A percentile compares a stretch with the other conserved stretches of the same genome.
These are phyloP conservation scores for Raphidocelis subcapitata DNA, from an alignment of 139 green algal genomes.

Conservation along the genomic window DNA sequence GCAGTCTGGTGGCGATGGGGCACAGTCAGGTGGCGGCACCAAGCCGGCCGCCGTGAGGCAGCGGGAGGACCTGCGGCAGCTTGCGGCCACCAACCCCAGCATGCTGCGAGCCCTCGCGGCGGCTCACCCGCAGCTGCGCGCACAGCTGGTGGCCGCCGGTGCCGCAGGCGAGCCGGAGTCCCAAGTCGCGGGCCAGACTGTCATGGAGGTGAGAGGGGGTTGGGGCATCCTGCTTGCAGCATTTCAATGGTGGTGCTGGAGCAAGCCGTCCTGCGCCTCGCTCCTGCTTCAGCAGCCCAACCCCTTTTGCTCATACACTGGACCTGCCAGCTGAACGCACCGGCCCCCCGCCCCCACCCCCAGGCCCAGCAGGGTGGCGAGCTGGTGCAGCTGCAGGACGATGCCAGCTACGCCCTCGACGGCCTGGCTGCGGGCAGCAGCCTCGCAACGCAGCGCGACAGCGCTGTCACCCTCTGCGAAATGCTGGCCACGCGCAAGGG, in stretches of 20 bases:
- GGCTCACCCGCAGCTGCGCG: not conserved
- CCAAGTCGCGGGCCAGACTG: conserved; percentile 14
- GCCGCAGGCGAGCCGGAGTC: conserved; percentile 11
- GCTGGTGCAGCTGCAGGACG: conserved; percentile 55
- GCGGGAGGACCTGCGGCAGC: no score
- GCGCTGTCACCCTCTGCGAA: conserved; percentile 36
- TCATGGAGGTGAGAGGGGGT: conserved; percentile 31
- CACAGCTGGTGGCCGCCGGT: not conserved
- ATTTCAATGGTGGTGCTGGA: no score
- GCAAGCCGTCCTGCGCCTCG: no score
- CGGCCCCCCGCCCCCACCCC: not conserved
- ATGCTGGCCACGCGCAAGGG: conserved; percentile 44
- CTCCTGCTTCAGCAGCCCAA: no score
- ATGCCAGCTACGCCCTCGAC: conserved; percentile 62
- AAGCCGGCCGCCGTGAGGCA: no score
- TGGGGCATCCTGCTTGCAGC: no score
- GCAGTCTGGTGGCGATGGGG: no score
- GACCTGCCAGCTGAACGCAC: not conserved
- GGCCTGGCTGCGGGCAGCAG: conserved; percentile 32
- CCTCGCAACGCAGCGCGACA: conserved; percentile 33
- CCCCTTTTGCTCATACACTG: not conserved
- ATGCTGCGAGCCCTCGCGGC: no score
- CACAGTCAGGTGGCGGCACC: no score
- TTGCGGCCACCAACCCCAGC: no score
- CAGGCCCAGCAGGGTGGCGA: conserved; percentile 70